Evolutionary conservation across 306 rosid genomes (phyloP), one percentile per base, ranked within the genome.

Genomic region (Quercus rubra): DNA sequence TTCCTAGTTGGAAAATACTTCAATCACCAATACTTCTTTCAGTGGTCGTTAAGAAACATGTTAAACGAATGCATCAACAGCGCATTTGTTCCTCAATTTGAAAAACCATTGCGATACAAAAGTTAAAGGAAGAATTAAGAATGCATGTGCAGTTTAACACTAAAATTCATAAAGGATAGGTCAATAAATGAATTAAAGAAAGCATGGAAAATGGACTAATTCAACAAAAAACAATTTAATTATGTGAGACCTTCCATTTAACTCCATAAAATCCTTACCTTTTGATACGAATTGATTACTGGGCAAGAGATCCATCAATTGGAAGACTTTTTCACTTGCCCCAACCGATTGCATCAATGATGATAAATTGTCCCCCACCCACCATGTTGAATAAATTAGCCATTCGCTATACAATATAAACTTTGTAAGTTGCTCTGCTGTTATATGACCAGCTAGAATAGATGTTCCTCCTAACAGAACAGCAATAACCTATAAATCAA

Each of bases 331-430:
- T 85, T 95, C 99, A 80, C 98, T 92, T 56, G 99, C 99, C 75
- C 99, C 99, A 73, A 95, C 93, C 64, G 99, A 95, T 78, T 95
- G 98, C 98, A 95, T 95, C 88, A 95, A 87, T 79, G 87, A 83
- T 82, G 98, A 95, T 81, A 95, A 35, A 84, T 90, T 91, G 88
- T 95, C 98, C 62, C 99, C 99, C 69, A 95, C 98, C 98, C 92
- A 92, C 99, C 98, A 95, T 80, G 98, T 95, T 90, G 99, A 90
- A 86, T 86, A 91, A 88, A 95, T 92, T 69, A 95, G 74, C 98
- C 96, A 91, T 91, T 95, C 97, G 61, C 99, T 91, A 85, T 95
- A 95, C 79, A 92, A 86, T 83, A 95, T 87, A 80, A 92, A 92
- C 87, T 95, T 95, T 6, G 99, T 95, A 77, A 95, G 96, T 86